phyloP scores from a whole-genome alignment of 2,329 filamentous ascomycete species.

The Exophiala lecanii-corni region DNA sequence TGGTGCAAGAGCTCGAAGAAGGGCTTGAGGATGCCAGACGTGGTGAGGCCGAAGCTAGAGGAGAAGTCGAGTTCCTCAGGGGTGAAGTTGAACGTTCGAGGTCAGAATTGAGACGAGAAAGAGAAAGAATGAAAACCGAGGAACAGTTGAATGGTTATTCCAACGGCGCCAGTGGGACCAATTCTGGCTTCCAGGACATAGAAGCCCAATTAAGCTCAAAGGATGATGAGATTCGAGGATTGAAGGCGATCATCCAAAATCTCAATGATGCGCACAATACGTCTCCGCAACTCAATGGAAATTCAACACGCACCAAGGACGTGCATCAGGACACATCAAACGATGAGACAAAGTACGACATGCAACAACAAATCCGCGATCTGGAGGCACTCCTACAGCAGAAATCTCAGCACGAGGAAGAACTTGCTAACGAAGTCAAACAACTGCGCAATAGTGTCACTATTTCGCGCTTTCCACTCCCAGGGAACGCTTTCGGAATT shows the following conservation, averaged over 20 bases:
- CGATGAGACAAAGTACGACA: slow-evolving; percentile 57
- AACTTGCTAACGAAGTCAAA: slow-evolving; percentile 78
- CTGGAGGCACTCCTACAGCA: slow-evolving; percentile 67
- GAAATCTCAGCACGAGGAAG: slow-evolving; percentile 71
- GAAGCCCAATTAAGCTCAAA: slow-evolving; percentile 67
- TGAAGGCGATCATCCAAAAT: slow-evolving; percentile 97
- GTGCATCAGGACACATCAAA: slow-evolving; percentile 29
- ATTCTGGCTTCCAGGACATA: slow-evolving; percentile 19
- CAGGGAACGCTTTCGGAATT: slow-evolving; percentile 21
- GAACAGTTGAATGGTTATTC: slow-evolving; percentile 30
- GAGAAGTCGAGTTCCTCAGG: slow-evolving; percentile 90
- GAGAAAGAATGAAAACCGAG: slow-evolving; percentile 67
- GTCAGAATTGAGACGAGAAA: slow-evolving; percentile 79
- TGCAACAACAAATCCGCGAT: slow-evolving; percentile 77
- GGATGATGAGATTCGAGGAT: slow-evolving; percentile 92
- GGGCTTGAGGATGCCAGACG: slow-evolving; percentile 90
- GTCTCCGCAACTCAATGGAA: slow-evolving; percentile 28
- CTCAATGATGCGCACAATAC: slow-evolving; percentile 67
- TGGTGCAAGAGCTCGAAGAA: slow-evolving; percentile 95
- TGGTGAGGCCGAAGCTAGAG: slow-evolving; percentile 90
- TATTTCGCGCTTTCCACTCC: slow-evolving; percentile 22
- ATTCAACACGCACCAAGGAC: background rate
- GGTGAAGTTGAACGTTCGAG: slow-evolving; percentile 91
- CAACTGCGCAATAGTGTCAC: slow-evolving; percentile 47
- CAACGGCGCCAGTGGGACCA: slow-evolving; percentile 12